Conservation (phyloP, 345 rosid genomes). For the Rhodamnia rubescens region DNA sequence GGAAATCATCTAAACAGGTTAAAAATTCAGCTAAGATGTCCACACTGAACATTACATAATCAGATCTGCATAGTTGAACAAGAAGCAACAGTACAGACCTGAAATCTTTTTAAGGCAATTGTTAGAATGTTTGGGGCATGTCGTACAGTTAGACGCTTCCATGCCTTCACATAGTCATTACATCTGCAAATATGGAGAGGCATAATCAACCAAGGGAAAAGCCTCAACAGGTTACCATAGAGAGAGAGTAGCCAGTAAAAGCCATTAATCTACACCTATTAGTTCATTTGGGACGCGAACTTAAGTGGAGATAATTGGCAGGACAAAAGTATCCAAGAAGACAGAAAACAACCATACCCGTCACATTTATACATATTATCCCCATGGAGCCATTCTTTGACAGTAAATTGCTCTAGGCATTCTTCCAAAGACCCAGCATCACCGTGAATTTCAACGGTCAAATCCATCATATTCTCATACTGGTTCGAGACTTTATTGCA, state of each 20-base stretch:
- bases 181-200: conserved; percentile 7
- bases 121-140: conserved; percentile 86
- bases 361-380: conserved; percentile 98
- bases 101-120: conserved; percentile 67
- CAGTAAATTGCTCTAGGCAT: conserved; percentile 89
- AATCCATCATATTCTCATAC: conserved; percentile 96
- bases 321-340: background rate
- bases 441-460: conserved; percentile 92
- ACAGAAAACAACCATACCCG: conserved; percentile 37
- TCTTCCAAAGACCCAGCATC: conserved; percentile 85
- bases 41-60: background rate
- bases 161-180: conserved; percentile 75
- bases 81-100: background rate
- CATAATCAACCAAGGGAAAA: background rate
- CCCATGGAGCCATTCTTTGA: conserved; percentile 80
- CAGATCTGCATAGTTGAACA: background rate
- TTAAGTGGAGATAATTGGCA: background rate
- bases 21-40: background rate
- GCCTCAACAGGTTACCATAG: background rate
- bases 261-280: background rate
- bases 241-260: background rate
- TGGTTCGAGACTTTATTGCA: conserved; percentile 73
- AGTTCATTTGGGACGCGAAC: background rate
- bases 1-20: background rate
- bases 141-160: conserved; percentile 72